These are phyloP conservation scores for Ceratocystis ficicola DNA, from an alignment of 2,329 filamentous ascomycete species.

Conservation along the genomic window DNA sequence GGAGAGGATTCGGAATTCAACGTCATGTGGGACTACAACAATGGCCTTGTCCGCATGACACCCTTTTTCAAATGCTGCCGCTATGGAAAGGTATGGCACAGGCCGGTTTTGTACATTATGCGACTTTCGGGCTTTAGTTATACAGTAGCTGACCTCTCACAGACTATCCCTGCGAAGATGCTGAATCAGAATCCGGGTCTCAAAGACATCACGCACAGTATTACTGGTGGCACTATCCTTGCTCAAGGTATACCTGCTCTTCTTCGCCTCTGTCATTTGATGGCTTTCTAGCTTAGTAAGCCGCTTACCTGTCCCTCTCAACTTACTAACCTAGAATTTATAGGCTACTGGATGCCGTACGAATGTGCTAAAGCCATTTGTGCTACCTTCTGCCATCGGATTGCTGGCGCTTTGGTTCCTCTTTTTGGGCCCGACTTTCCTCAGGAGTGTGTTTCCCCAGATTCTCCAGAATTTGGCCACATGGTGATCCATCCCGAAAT, in stretches of 20 bases:
- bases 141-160: slow-evolving; percentile 12
- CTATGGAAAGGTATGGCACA: slow-evolving; percentile 60
- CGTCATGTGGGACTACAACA: slow-evolving; percentile 96
- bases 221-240: slow-evolving; percentile 79
- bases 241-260: slow-evolving; percentile 59
- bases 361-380: slow-evolving; percentile 75
- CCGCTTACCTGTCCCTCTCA: background rate
- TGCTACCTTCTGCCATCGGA: slow-evolving; percentile 75
- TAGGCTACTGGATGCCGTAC: slow-evolving; percentile 96
- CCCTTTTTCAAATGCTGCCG: slow-evolving; percentile 86
- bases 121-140: background rate
- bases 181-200: slow-evolving; percentile 66
- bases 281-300: slow-evolving; percentile 22
- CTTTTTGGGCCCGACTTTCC: slow-evolving; percentile 81
- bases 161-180: slow-evolving; percentile 86
- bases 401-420: slow-evolving; percentile 76
- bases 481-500: slow-evolving; percentile 53
- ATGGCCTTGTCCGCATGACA: slow-evolving; percentile 85
- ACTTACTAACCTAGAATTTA: slow-evolving; percentile 14
- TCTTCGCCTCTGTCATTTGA: slow-evolving; percentile 11
- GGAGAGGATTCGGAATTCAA: slow-evolving; percentile 54
- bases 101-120: background rate
- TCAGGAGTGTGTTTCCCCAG: slow-evolving; percentile 51
- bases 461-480: slow-evolving; percentile 50
- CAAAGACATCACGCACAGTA: slow-evolving; percentile 81